Base-by-base conservation (phyloP, 371 early-diverging fungal genomes). In the Phascolomyces articulosus region DNA sequence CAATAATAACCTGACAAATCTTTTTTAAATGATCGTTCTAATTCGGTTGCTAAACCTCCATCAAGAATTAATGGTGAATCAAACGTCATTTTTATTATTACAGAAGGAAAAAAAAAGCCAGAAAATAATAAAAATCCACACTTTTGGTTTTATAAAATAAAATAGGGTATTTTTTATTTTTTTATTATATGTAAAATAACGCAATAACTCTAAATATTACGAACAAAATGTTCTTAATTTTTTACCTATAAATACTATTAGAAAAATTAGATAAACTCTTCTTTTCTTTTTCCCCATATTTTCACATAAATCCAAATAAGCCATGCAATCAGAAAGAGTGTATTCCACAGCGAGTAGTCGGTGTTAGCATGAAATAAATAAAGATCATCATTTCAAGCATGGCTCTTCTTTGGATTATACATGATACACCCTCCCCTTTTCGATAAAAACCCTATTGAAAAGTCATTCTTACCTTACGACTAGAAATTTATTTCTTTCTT, bases 31-130 rank as follows among this genome's bases (percentile, higher is more conserved):
- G 55, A 34, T 55, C 70, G 65, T 65, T 85, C 80, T 6, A 85
- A 62, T 57, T 82, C 74, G 8, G 81, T 84, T 1, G 84, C 84
- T 24, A 82, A 60, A 3, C 86, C 86, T 56, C 84, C 86, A 58
- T 85, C 86, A 40, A 85, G 77, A 15, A 83, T 48, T 13, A 85
- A 63, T 28, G 81, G 79, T 63, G 44, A 74, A 21, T 68, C 48
- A 23, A 77, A 72, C 15, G 40, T 20, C 73, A 74, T 72, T 3
- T 21, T 58, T 15, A 55, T 20, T 3, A 9, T 8, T 23, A 23
- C 21, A 23, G 9, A 0, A 23, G 13, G 20, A 23, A 10, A 15
- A 38, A 38, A 7, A 55, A 55, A 55, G 55, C 6, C 34, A 34
- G 11, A 34, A 34, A 34, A 34, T 9, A 34, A 34, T 9, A 31